A percentile compares a stretch with the other conserved stretches of the same genome.
Evolutionary conservation across 495 filamentous ascomycete species (phyloP).

Genomic region (Lasiosphaeris hirsuta): DNA sequence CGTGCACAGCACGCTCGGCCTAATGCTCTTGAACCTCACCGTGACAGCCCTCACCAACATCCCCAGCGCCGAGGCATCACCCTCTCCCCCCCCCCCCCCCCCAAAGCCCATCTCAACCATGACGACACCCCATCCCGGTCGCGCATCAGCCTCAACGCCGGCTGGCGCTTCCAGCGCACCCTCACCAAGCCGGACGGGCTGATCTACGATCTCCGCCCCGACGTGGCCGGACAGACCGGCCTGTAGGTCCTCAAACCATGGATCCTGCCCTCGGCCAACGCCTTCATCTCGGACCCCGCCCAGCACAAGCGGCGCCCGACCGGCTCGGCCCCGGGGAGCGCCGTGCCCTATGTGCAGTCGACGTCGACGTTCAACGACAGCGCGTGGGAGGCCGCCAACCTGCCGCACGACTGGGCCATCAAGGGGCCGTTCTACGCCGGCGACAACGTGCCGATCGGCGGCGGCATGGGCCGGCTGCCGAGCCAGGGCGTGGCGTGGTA

Average conservation of each 20-base stretch:
- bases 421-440: constrained; percentile 43
- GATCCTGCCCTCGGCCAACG: constrained; percentile 23
- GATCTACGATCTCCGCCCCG: no score
- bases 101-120: no score
- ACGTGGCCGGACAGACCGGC: no score
- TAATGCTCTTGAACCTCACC: no score
- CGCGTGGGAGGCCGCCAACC: constrained; percentile 16
- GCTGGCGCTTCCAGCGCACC: no score
- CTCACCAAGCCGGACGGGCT: no score
- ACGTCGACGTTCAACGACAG: constrained; percentile 14
- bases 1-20: no score
- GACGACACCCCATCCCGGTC: no score
- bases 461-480: constrained; percentile 56
- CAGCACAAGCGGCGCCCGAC: constrained; percentile 10
- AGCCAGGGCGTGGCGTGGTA: constrained; percentile 51
- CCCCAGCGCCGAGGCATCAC: no score
- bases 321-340: neutral
- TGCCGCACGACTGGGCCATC: constrained; percentile 51
- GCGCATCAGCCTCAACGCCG: no score
- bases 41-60: no score
- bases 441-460: constrained; percentile 43
- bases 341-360: constrained; percentile 8
- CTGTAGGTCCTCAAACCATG: constrained; percentile 16
- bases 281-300: constrained; percentile 23
- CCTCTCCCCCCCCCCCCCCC: no score